A percentile compares a stretch with the other conserved stretches of the same genome.
Evolutionary conservation across 2,329 filamentous ascomycete species (phyloP).

Genomic region (Aspergillus sergii): DNA sequence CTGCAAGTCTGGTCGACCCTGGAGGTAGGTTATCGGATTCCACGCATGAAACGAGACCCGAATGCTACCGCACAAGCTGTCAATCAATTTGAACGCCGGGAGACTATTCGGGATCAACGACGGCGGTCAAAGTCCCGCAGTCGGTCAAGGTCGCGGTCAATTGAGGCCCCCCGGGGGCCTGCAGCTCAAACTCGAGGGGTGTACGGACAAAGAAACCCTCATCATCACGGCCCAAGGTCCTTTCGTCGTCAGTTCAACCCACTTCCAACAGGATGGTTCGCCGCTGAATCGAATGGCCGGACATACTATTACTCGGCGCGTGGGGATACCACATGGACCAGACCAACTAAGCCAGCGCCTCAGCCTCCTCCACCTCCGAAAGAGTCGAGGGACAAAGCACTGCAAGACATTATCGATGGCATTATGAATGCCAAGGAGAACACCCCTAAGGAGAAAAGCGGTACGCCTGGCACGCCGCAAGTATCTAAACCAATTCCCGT

Average conservation of each 20-base stretch:
- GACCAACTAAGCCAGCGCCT: conserved; percentile 70
- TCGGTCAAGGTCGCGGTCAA: conserved; percentile 50
- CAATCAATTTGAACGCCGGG: conserved; percentile 65
- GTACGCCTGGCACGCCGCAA: conserved; percentile 67
- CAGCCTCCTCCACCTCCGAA: conserved; percentile 64
- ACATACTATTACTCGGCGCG: conserved; percentile 84
- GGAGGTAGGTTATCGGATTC: conserved; percentile 89
- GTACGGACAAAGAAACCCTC: conserved; percentile 61
- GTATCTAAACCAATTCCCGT: conserved; percentile 58
- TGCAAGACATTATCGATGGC: conserved; percentile 84
- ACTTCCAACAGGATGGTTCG: conserved; percentile 84
- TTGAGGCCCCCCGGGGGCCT: conserved; percentile 48
- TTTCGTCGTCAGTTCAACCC: conserved; percentile 60
- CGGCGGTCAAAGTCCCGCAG: conserved; percentile 54
- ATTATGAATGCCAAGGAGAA: conserved; percentile 71
- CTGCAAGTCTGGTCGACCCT: conserved; percentile 86
- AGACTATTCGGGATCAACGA: conserved; percentile 52
- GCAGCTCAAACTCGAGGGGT: conserved; percentile 53
- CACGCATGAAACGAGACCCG: conserved; percentile 81
- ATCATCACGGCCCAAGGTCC: conserved; percentile 57
- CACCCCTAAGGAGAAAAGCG: conserved; percentile 56
- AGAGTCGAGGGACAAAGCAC: conserved; percentile 71
- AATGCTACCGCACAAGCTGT: conserved; percentile 59
- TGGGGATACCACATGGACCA: conserved; percentile 79
- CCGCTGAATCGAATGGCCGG: conserved; percentile 71